These are phyloP conservation scores for Diaporthe longicolla DNA, from an alignment of 2,329 filamentous ascomycete genomes.

Conservation along the genomic window DNA sequence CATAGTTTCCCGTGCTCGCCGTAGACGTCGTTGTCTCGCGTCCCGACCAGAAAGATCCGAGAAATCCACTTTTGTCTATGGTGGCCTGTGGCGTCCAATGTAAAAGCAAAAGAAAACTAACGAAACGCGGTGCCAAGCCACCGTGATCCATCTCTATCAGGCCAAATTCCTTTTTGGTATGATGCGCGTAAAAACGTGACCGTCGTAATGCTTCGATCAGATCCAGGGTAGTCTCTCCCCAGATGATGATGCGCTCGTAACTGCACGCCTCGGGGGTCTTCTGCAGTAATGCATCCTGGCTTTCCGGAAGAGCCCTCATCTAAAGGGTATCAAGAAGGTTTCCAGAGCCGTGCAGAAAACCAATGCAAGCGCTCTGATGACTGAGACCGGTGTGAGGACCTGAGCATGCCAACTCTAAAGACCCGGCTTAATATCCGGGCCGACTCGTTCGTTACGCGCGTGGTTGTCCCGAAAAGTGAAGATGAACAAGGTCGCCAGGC, in stretches of 20 bases:
- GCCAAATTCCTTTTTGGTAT: slow-evolving; percentile 55
- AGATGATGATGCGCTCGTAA: slow-evolving; percentile 48
- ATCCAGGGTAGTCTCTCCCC: slow-evolving; percentile 49
- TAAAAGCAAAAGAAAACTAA: slow-evolving; percentile 44
- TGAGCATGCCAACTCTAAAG: slow-evolving; percentile 53
- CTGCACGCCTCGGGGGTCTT: slow-evolving; percentile 50
- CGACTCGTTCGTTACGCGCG: slow-evolving; percentile 55
- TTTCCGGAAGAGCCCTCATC: slow-evolving; percentile 50
- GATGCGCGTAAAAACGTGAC: slow-evolving; percentile 57
- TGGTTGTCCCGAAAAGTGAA: slow-evolving; percentile 50
- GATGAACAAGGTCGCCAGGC: slow-evolving; percentile 43
- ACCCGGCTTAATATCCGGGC: slow-evolving; percentile 46
- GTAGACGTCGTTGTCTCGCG: slow-evolving; percentile 43
- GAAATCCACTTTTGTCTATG: slow-evolving; percentile 79
- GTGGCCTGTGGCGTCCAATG: slow-evolving; percentile 51
- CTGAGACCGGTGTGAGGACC: slow-evolving; percentile 53
- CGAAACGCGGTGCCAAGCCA: slow-evolving; percentile 46
- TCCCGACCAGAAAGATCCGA: slow-evolving; percentile 67
- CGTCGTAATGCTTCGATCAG: slow-evolving; percentile 54
- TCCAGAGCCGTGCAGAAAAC: slow-evolving; percentile 52
- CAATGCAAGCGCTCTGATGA: slow-evolving; percentile 55
- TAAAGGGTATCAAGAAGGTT: slow-evolving; percentile 58
- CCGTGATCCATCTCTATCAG: slow-evolving; percentile 56
- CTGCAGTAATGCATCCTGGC: slow-evolving; percentile 48
- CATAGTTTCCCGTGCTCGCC: slow-evolving; percentile 43